phyloP scores from a whole-genome alignment of 169 alveolate species.

The Cryptosporidium xiaoi region DNA sequence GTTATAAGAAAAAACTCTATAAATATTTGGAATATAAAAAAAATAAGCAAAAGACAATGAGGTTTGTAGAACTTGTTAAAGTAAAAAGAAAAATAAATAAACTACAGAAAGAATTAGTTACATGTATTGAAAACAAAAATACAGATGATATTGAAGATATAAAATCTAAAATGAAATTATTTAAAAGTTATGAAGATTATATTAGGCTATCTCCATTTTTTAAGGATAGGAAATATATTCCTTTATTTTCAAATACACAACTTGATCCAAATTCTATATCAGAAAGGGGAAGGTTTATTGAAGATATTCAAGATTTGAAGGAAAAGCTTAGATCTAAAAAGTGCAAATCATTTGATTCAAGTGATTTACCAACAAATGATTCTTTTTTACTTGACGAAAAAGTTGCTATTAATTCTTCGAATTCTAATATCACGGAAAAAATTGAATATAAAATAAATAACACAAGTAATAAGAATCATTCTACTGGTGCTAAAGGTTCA shows the following conservation, averaged over 20 bases:
- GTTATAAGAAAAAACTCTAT: slow-evolving; percentile 14
- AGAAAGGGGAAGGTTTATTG: slow-evolving; percentile 12
- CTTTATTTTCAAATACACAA: slow-evolving; percentile 45
- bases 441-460: slow-evolving; percentile 13
- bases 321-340: slow-evolving; percentile 52
- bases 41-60: slow-evolving; percentile 58
- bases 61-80: slow-evolving; percentile 66
- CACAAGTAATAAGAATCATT: neutral
- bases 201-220: slow-evolving; percentile 39
- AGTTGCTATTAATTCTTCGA: neutral
- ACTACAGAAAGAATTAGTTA: slow-evolving; percentile 3
- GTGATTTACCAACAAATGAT: neutral
- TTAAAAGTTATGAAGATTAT: slow-evolving; percentile 39
- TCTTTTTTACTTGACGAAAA: slow-evolving; percentile 23
- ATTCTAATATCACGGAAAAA: neutral
- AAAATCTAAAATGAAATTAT: neutral
- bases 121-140: neutral
- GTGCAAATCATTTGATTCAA: neutral
- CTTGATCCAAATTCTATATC: slow-evolving; percentile 10
- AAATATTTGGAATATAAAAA: slow-evolving; percentile 42
- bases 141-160: neutral
- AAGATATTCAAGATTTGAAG: slow-evolving; percentile 46
- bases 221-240: slow-evolving; percentile 52
- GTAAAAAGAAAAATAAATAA: slow-evolving; percentile 47
- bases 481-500: neutral